Evolutionary conservation across 768 basidiomycete genomes (phyloP), one percentile per base, ranked within the genome.

Genomic region (Tulasnella sp.): DNA sequence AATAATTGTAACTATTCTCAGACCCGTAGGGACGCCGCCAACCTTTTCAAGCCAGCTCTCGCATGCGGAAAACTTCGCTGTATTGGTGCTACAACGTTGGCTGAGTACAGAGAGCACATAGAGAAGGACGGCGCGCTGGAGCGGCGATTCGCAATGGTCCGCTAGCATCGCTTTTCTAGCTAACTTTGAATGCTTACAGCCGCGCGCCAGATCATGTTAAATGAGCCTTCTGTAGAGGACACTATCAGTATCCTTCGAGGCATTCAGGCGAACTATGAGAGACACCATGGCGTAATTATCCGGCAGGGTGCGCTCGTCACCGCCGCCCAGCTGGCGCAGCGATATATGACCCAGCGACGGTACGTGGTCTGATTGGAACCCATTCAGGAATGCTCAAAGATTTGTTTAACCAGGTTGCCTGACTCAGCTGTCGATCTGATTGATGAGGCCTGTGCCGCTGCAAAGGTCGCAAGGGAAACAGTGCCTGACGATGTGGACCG

Each of bases 231-330:
- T 16, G 97, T 98, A 0, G 86, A 93, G 6, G 96, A 97, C 83
- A 94, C 97, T 0, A 96, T 99, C 87, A 93, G 90, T 82, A 99
- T 98, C 82, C 89, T 99, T 48, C 93, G 97, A 82, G 97, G 97
- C 80, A 96, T 98, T 85, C 89, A 94, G 58, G 96, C 97, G 84
- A 96, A 96, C 85, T 98, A 98, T 85, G 94, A 95, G 85, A 95
- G 96, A 0, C 93, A 95, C 83, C 95, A 96, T 81, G 95, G 95
- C 82, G 96, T 98, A 64, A 89, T 93, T 77, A 96, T 99, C 82
- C 88, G 92, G 81, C 97, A 99, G 83, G 91, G 92, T 11, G 93
- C 97, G 1, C 88, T 99, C 81, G 96, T 98, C 83, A 88, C 92
- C 12, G 97, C 97, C 12, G 96, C 96, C 0, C 93, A 93, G 22